These are phyloP conservation scores for Exobasidium rhododendri DNA, from an alignment of 1,284 basidiomycete genomes.

Conservation along the genomic window DNA sequence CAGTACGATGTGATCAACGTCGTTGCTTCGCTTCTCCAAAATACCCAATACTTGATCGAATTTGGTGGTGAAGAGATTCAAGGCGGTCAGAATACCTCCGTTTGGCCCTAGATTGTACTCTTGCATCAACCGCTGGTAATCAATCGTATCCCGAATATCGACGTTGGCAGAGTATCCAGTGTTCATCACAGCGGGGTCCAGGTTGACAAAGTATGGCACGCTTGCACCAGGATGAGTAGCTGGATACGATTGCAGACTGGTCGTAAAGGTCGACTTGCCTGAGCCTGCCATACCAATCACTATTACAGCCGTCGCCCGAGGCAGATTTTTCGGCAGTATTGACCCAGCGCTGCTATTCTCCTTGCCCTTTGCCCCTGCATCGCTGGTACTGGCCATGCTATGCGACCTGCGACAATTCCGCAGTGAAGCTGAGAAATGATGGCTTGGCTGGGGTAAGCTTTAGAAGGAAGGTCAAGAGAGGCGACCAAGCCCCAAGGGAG, in stretches of 20 bases:
- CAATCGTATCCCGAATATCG: conserved; percentile 94
- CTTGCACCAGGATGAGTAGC: conserved; percentile 14
- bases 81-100: conserved; percentile 91
- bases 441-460: no score
- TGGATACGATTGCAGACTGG: conserved; percentile 34
- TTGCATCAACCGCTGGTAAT: conserved; percentile 98
- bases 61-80: conserved; percentile 98
- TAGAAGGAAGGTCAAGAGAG: no score
- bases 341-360: conserved; percentile 3
- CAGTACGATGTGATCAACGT: conserved; percentile 82
- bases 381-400: no score
- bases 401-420: no score
- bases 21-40: conserved; percentile 83
- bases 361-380: no score
- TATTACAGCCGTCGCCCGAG: conserved; percentile 50
- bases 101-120: conserved; percentile 99
- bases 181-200: conserved; percentile 89
- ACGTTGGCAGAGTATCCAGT: conserved; percentile 93
- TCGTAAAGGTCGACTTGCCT: conserved; percentile 95
- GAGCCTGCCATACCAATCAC: conserved; percentile 80
- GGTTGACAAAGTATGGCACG: conserved; percentile 86
- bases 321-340: conserved; percentile 31
- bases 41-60: conserved; percentile 94
- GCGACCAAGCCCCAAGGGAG: no score
- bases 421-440: no score